Evolutionary conservation across 164 flowering plant species (phyloP).

Genomic region (Warburgia ugandensis): DNA sequence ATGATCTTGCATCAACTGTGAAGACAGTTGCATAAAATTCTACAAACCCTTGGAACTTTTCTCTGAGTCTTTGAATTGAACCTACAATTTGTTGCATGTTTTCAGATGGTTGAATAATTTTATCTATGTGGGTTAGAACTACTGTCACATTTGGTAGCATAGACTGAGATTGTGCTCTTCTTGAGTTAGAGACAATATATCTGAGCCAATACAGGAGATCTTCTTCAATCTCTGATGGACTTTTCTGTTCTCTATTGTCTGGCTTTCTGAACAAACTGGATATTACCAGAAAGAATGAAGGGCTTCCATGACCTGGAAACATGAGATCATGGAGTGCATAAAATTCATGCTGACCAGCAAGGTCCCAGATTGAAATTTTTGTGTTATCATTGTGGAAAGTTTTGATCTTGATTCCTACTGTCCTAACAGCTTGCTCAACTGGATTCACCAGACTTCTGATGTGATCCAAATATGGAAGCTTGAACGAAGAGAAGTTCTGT

Average conservation of each 20-base stretch:
- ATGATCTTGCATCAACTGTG: conserved; percentile 92
- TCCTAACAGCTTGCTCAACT: conserved; percentile 72
- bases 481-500: conserved; percentile 57
- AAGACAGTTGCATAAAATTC: conserved; percentile 82
- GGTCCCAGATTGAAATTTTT: conserved; percentile 88
- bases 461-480: conserved; percentile 71
- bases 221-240: conserved; percentile 57
- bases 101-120: conserved; percentile 47
- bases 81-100: conserved; percentile 35
- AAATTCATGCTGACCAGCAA: conserved; percentile 78
- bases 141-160: conserved; percentile 81
- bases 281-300: conserved; percentile 66
- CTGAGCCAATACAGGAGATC: conserved; percentile 88
- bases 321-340: conserved; percentile 83
- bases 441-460: conserved; percentile 75
- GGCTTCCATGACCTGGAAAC: conserved; percentile 93
- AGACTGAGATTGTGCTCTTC: conserved; percentile 58
- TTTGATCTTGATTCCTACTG: conserved; percentile 74
- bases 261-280: conserved; percentile 71
- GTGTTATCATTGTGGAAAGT: conserved; percentile 65
- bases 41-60: conserved; percentile 62
- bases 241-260: conserved; percentile 62
- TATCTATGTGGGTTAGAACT: conserved; percentile 82
- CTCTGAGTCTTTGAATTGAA: conserved; percentile 50
- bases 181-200: conserved; percentile 81